phyloP scores from a whole-genome alignment of 306 rosid species.

The Citrullus amarus region DNA sequence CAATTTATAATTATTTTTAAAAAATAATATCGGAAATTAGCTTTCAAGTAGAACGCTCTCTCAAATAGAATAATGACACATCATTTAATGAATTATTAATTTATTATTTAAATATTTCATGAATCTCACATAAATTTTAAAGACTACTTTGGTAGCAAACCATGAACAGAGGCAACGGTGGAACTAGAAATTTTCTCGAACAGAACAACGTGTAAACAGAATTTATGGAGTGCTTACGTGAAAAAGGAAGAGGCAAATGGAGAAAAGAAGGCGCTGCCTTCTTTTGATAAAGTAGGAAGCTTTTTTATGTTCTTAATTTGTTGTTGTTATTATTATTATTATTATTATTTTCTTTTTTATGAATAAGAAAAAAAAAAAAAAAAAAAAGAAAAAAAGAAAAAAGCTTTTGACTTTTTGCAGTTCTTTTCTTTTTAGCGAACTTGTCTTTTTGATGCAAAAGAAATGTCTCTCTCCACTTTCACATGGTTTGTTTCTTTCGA shows the following conservation, averaged over 20 bases:
- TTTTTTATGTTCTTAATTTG: conserved; percentile 1
- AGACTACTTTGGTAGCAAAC: too few species aligned
- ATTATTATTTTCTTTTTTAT: background rate
- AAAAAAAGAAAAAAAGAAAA: background rate
- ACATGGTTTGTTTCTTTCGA: conserved; percentile 9
- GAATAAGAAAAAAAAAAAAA: background rate
- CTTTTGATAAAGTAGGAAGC: background rate
- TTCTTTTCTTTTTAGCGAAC: background rate
- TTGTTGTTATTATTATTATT: background rate
- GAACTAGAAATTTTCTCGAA: too few species aligned
- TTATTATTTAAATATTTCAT: too few species aligned
- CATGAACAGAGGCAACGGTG: too few species aligned
- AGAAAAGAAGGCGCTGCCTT: background rate
- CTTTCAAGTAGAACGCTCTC: too few species aligned
- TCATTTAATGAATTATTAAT: too few species aligned
- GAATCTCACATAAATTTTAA: too few species aligned
- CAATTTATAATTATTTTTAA: background rate
- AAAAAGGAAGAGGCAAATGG: conserved; percentile 3
- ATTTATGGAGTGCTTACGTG: background rate
- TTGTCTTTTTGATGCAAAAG: background rate
- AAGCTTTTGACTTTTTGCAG: conserved; percentile 2
- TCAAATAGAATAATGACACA: too few species aligned
- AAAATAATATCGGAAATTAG: background rate
- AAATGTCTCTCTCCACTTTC: conserved; percentile 1
- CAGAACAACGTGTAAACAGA: background rate